A percentile compares a stretch with the other conserved stretches of the same genome.
phyloP scores from a whole-genome alignment of 2,329 filamentous ascomycete genomes.

The Ascochyta koolunga region DNA sequence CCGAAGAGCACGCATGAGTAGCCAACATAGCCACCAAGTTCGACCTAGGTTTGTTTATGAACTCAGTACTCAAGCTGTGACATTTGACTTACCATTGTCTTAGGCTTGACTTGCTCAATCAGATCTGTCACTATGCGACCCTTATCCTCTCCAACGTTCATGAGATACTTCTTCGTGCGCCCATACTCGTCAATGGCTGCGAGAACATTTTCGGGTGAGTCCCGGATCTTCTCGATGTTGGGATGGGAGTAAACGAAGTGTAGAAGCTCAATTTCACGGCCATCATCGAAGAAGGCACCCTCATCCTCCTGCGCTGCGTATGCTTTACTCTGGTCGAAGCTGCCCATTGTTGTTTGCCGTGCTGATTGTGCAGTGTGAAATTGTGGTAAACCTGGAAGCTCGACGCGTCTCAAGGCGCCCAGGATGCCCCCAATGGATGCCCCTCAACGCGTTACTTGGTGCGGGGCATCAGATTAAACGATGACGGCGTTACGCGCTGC shows the following conservation, averaged over 20 bases:
- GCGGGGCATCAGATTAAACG: slow-evolving; percentile 26
- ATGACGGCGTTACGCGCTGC: slow-evolving; percentile 26
- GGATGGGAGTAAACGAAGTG: slow-evolving; percentile 70
- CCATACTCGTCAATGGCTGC: slow-evolving; percentile 74
- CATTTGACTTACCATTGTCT: slow-evolving; percentile 61
- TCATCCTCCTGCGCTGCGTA: slow-evolving; percentile 55
- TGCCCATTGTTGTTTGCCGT: slow-evolving; percentile 32
- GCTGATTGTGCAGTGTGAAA: slow-evolving; percentile 15
- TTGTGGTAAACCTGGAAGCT: slow-evolving; percentile 19
- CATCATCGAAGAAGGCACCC: slow-evolving; percentile 64
- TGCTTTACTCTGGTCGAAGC: slow-evolving; percentile 52
- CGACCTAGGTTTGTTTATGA: slow-evolving; percentile 56
- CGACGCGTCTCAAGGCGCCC: slow-evolving; percentile 25
- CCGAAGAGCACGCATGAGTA: slow-evolving; percentile 82
- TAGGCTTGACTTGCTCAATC: slow-evolving; percentile 70
- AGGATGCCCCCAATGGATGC: slow-evolving; percentile 23
- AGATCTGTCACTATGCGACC: slow-evolving; percentile 72
- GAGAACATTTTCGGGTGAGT: slow-evolving; percentile 68
- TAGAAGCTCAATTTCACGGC: slow-evolving; percentile 74
- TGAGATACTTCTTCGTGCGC: slow-evolving; percentile 71
- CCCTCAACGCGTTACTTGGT: slow-evolving; percentile 39
- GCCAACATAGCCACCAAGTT: slow-evolving; percentile 80
- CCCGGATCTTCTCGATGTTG: slow-evolving; percentile 67
- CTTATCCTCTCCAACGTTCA: slow-evolving; percentile 81
- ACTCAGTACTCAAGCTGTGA: not conserved